These are phyloP conservation scores for Prunus kanzakura DNA, from an alignment of 306 rosid species.

Conservation along the genomic window DNA sequence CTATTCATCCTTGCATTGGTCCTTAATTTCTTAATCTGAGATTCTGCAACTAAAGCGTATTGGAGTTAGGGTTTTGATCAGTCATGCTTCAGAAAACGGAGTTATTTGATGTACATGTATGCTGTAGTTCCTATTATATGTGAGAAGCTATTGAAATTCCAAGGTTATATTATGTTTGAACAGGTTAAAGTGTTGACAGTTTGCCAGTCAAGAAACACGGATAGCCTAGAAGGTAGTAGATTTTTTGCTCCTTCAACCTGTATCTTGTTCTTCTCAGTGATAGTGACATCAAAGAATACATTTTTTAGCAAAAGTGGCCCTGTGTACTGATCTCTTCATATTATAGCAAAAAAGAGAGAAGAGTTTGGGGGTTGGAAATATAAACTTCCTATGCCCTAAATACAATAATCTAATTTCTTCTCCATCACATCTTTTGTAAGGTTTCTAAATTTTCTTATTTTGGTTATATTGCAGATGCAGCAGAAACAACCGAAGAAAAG, in stretches of 20 bases:
- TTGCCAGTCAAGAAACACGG: conserved; percentile 63
- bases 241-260: background rate
- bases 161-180: conserved; percentile 27
- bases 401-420: background rate
- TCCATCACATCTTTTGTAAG: background rate
- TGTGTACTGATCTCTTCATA: background rate
- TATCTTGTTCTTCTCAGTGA: background rate
- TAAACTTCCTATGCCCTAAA: background rate
- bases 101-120: background rate
- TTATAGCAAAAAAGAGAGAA: background rate
- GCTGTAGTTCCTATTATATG: conserved; percentile 20
- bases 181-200: conserved; percentile 83
- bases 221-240: conserved; percentile 53
- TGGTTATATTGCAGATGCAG: conserved; percentile 37
- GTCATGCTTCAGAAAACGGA: background rate
- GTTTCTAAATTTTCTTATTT: background rate
- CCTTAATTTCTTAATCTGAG: background rate
- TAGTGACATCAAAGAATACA: background rate
- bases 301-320: background rate
- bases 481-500: conserved; percentile 52
- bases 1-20: background rate
- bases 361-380: background rate
- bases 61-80: background rate
- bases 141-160: conserved; percentile 16
- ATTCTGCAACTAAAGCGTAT: background rate